Base-by-base conservation (phyloP, 2,329 filamentous ascomycete species). In the Ophiostoma tasmaniense region DNA sequence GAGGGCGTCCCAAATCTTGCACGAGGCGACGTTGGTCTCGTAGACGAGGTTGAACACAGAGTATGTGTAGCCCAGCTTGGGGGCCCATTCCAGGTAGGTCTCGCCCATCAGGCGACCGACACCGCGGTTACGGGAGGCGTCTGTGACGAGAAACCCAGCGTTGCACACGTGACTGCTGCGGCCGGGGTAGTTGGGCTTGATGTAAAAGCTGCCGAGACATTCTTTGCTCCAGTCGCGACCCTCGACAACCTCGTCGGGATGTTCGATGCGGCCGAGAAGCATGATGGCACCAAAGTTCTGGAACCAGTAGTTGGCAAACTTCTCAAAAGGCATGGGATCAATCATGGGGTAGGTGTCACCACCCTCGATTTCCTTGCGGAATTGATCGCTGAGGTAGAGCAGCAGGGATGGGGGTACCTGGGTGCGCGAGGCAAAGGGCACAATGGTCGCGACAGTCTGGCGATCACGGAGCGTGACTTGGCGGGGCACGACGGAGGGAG, bases 21-120 rank as follows among this genome's bases (percentile, higher is more conserved):
- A 93, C 39, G 91, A 94, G 0, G 91, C 93, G 30, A 95, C 90
- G 78, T 96, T 96, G 73, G 91, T 96, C 82, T 96, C 93, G 81
- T 96, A 96, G 7, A 96, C 93, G 66, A 96, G 85, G 78, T 96
- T 96, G 84, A 97, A 97, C 72, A 97, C 91, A 55, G 91, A 93
- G 81, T 96, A 96, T 0, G 90, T 90, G 80, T 96, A 97, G 65
- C 92, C 92, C 80, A 85, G 90, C 87, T 87, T 87, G 37, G 90
- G 89, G 17, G 90, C 89, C 88, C 89, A 92, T 76, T 92, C 89
- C 39, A 93, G 81, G 77, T 92, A 92, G 37, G 86, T 83, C 80
- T 92, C 89, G 67, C 90, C 90, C 88, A 93, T 90, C 71, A 91
- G 81, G 55, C 89, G 85, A 69, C 90, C 90, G 1, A 91, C 90